Evolutionary conservation across 1,284 basidiomycete species (phyloP).

Genomic region (Marasmius oreades): DNA sequence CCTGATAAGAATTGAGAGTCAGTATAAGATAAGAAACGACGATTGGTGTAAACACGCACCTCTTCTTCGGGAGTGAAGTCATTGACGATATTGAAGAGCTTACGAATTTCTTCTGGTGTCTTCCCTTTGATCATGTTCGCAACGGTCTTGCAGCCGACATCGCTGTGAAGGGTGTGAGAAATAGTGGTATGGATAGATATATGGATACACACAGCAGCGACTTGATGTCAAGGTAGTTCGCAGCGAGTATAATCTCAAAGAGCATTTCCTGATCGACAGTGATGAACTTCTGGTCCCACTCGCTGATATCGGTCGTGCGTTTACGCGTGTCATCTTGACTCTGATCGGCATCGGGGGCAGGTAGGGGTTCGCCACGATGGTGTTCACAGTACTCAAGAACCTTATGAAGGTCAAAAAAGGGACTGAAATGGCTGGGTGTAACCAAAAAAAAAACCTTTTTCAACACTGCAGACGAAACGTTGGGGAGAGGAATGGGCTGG

Average conservation of each 20-base stretch:
- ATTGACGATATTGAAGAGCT: conserved; percentile 96
- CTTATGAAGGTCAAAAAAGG: conserved; percentile 35
- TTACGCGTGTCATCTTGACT: conserved; percentile 93
- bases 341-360: conserved; percentile 79
- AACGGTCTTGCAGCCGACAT: conserved; percentile 99
- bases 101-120: conserved; percentile 94
- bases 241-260: conserved; percentile 99
- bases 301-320: conserved; percentile 95
- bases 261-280: conserved; percentile 96
- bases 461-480: conserved; percentile 94
- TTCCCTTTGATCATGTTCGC: conserved; percentile 99
- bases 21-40: conserved; percentile 11
- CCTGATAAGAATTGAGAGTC: conserved; percentile 39
- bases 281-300: conserved; percentile 99
- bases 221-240: conserved; percentile 99
- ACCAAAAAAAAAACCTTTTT: conserved; percentile 72
- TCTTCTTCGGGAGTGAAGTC: conserved; percentile 99
- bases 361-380: conserved; percentile 94
- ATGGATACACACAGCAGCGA: conserved; percentile 76
- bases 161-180: conserved; percentile 46
- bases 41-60: conserved; percentile 40
- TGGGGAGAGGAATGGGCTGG: conserved; percentile 93
- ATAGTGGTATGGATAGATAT: neutral
- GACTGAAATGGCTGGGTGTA: neutral
- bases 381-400: conserved; percentile 99